Evolutionary conservation across 352 stramenopile species (phyloP).

Genomic region (Phytopythium vexans): DNA sequence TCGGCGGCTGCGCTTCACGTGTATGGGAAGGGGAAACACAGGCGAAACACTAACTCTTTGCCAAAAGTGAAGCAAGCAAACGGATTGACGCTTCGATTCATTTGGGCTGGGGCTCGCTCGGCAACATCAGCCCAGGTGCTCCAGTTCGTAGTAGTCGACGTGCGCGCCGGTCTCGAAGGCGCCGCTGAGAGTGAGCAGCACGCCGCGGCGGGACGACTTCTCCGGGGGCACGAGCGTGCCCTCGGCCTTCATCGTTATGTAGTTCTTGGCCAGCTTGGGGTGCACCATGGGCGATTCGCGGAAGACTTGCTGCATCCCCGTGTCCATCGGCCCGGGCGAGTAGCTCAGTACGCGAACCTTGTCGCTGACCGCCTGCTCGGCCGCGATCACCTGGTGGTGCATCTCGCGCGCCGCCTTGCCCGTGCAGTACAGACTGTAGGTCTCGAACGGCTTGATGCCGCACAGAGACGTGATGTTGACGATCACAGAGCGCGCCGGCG

Average conservation of each 20-base stretch:
- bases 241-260: slow-evolving; percentile 47
- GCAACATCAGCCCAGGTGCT: slow-evolving; percentile 8
- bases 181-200: slow-evolving; percentile 45
- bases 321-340: slow-evolving; percentile 86
- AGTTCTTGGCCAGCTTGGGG: slow-evolving; percentile 35
- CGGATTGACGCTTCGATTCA: too few species aligned
- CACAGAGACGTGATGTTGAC: slow-evolving; percentile 87
- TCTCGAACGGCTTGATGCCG: slow-evolving; percentile 75
- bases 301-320: slow-evolving; percentile 76
- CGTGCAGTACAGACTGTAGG: slow-evolving; percentile 79
- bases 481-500: slow-evolving; percentile 33
- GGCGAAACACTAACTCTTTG: too few species aligned
- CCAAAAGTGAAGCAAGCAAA: too few species aligned
- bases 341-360: slow-evolving; percentile 78
- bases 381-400: slow-evolving; percentile 68
- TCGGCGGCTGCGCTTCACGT: too few species aligned
- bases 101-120: too few species aligned
- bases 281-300: slow-evolving; percentile 46
- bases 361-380: slow-evolving; percentile 37
- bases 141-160: slow-evolving; percentile 80
- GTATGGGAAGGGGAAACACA: too few species aligned
- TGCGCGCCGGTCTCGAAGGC: slow-evolving; percentile 58
- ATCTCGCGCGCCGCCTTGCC: slow-evolving; percentile 88
- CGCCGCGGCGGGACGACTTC: slow-evolving; percentile 56
- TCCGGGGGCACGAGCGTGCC: slow-evolving; percentile 47